Evolutionary conservation across 352 stramenopile species (phyloP), one percentile per base, ranked within the genome.

Genomic region (Pythium folliculosum): DNA sequence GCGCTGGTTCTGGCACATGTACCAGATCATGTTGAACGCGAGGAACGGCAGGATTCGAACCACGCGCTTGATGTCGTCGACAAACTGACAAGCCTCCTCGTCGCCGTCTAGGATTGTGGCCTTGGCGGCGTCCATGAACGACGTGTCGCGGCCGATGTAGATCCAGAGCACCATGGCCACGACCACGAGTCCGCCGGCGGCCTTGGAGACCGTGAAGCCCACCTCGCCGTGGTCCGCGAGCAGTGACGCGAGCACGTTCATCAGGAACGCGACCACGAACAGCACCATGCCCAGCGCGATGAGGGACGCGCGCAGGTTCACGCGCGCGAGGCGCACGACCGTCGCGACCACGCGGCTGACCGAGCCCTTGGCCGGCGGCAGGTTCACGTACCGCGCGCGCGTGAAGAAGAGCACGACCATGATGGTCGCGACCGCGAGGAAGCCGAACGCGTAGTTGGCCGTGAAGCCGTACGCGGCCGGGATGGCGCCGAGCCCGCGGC

Each of bases 1-100:
- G 48, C 88, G 77, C 70, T 91, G 82, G 67, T 91, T 80, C 61
- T 91, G 87, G 6, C 73, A 76, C 22, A 75, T 83, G 5, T 86
- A 53, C 82, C 82, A 90, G 56, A 90, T 77, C 54, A 90, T 76
- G 21, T 72, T 87, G 70, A 82, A 90, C 6, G 79, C 73, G 27
- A 77, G 73, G 63, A 86, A 90, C 14, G 81, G 81, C 19, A 90
- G 60, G 12, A 74, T 63, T n/a, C 78, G 74, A 38, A 90, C 71
- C 21, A 90, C 71, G 49, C 77, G 70, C 67, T 88, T 90, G 60
- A 86, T 74, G 1, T 74, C 80, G n/a, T 82, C 68, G 23, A 89
- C 70, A 9, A 67, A 55, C 38, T 80, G 63, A 5, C 5, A 5
- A 5, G 27, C 27, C 27, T 32, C 27, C 14, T 73, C 67, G 57